Evolutionary conservation across 441 rosid genomes (phyloP), one percentile per base, ranked within the genome.

Genomic region (Macaranga tanarius): DNA sequence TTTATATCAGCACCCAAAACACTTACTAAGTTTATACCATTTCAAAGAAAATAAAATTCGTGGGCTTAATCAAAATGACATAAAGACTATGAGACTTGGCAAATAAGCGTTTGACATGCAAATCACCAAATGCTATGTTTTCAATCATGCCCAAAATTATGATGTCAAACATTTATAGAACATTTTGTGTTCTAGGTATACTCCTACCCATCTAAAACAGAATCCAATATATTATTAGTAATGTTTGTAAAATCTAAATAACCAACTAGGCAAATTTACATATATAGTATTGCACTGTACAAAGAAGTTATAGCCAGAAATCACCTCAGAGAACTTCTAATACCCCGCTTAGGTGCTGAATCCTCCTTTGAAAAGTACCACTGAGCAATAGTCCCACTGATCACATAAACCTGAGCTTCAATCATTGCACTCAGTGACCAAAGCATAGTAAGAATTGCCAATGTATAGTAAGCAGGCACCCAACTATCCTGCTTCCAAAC

Each of bases 311-410:
- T 8, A 56, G 60, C 19, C 13, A 60, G 48, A 73, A 77, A 65
- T 76, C 65, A 93, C 97, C 98, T 90, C 82, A 93, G 74, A 47
- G 97, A 90, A 67, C 81, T 91, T 66, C 97, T 84, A 57, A 92
- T 89, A 50, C 89, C 82, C 62, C 83, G 84, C 72, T 75, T 85
- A 61, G 96, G 97, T 75, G 75, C 25, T 2, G 86, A 71, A 67
- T 92, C 92, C 73, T 89, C 95, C 79, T 89, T 89, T 5, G 93
- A 81, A 71, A 91, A 91, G 81, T 93, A 92, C 97, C 96, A 92
- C 83, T 90, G 93, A 44, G 96, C 88, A 74, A 90, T 78, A 57
- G 93, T 85, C 70, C 93, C 95, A 75, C 96, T 88, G 44, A 90
- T 90, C 77, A 93, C 92, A 88, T 89, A 93, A 26, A 83, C 95